Base-by-base conservation (phyloP, 345 rosid genomes). In the Cardamine occulta region DNA sequence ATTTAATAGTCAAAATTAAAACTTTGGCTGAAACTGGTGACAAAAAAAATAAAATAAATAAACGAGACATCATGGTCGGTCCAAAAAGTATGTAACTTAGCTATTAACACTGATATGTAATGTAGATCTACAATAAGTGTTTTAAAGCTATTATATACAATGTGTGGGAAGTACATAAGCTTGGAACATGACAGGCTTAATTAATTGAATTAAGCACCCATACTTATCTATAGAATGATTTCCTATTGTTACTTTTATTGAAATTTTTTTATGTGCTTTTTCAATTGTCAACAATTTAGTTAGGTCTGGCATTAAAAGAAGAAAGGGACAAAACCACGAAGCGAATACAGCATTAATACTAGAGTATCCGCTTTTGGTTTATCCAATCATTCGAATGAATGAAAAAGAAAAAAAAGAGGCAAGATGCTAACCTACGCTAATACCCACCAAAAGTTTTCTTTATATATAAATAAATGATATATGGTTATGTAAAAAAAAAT, bases 291-390 rank as follows among this genome's bases (percentile, higher is more conserved):
- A 68, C 74, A 53, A 61, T 61, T 8, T 68, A 40, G 74, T 76
- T 76, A 76, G 79, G 79, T 76, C 53, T 61, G 70, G 79, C 57
- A 51, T 40, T 52, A 61, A 76, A 76, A 61, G 74, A 53, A 23
- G 63, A 68, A 68, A 61, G 57, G 24, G 70, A 68, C 74, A 75
- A 59, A 68, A 76, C 61, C 49, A 75, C 63, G n/a, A 51, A 59
- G 47, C 8, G 28, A 37, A 45, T 67, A 19, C 61, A 59, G 9
- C 52, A 75, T 75, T 39, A 35, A 34, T 34, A 49, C 64, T 21
- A 42, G 54, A 55, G 48, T 7, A 55, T 18, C 15, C 47, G 44
- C 77, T 74, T 74, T 35, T 74, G 71, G 65, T 32, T 65, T 65
- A 47, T 15, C 67, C 26, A 68, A 63, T 72, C 61, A 62, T 74